Evolutionary conservation across 305 asterid genomes (phyloP), one percentile per base, ranked within the genome.

Genomic region (Caryopteris hybrid): DNA sequence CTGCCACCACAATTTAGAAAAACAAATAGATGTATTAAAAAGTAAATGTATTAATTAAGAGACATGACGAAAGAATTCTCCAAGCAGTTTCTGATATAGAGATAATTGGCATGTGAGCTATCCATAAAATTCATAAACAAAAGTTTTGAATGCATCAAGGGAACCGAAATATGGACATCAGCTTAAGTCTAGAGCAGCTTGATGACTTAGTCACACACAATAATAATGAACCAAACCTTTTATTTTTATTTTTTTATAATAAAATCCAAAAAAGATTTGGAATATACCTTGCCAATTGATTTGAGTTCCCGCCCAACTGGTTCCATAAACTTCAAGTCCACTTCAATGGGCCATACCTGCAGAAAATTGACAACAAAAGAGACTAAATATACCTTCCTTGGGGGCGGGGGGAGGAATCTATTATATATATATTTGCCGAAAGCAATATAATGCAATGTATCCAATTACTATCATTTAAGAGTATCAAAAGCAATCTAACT

Each of bases 291-390:
- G 76, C 96, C 98, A 68, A 89, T 74, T 41, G 81, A 54, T 80
- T 84, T 83, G 70, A 94, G 96, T 82, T 94, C 92, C 51, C 94
- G 85, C 0, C 91, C 98, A 57, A 91, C 88, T 8, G 98, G 99
- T 84, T 91, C 94, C 85, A 91, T 79, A 72, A 94, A 94, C 70
- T 86, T 94, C 77, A 91, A 74, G 85, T 94, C 93, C 36, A 94
- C 70, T 51, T 91, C 98, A 76, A 91, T 83, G 61, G 99, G 98
- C 99, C 98, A 94, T 7, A 94, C 95, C 99, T 89, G 78, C 71
- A 72, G 41, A 70, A 27, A 71, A 29, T 38, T 13, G 59, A 57
- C n/a, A 31, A 22, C 31, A 10, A 59, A 38, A 33, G n/a, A n/a
- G n/a, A n/a, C n/a, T n/a, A n/a, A n/a, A n/a, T n/a, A n/a, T n/a